Evolutionary conservation across 768 basidiomycete genomes (phyloP), one percentile per base, ranked within the genome.

Genomic region (Auriscalpium vulgare): DNA sequence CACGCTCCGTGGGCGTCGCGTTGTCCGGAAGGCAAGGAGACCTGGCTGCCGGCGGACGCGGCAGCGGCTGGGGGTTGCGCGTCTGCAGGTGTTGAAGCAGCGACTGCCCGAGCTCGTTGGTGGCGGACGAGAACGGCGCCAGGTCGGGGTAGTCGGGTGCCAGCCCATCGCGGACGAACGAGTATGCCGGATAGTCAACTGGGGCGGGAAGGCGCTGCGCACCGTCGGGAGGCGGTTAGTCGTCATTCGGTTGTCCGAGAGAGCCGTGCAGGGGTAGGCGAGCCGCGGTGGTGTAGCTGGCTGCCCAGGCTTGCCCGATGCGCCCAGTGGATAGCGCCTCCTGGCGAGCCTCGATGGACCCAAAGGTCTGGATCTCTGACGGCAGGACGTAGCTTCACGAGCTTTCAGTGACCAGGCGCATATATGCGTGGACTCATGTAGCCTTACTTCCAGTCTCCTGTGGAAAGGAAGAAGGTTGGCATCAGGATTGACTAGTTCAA

Each of bases 101-200:
- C 0, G 83, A 81, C 6, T 73, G 69, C 2, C 87, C 85, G 37
- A 98, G 65, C 4, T 76, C 74, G 67, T 98, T 99, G 62, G 97
- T 93, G 34, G 76, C 74, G 17, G 83, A 77, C 6, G 95, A 91
- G 71, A 92, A 97, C 0, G 95, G 94, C 8, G 80, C 74, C 4
- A 95, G 76, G 59, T 83, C 75, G 8, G 77, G 75, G 62, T 91
- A 95, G 1, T 82, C 78, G 8, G 91, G 87, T 4, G 88, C 81
- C 43, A 97, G 76, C 0, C 95, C 95, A n/a, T 95, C 95, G 59
- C 97, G 97, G 2, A 95, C 89, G 69, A 97, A 97, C 1, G 92
- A 91, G 34, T 94, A 72, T 1, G 93, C 91, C 0, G 88, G 78
- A 67, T 87, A 87, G 0, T 87, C 85, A 52, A 93, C 75, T 66